Conservation (phyloP, 257 asterid species). For the Dorcoceras hygrometricum region DNA sequence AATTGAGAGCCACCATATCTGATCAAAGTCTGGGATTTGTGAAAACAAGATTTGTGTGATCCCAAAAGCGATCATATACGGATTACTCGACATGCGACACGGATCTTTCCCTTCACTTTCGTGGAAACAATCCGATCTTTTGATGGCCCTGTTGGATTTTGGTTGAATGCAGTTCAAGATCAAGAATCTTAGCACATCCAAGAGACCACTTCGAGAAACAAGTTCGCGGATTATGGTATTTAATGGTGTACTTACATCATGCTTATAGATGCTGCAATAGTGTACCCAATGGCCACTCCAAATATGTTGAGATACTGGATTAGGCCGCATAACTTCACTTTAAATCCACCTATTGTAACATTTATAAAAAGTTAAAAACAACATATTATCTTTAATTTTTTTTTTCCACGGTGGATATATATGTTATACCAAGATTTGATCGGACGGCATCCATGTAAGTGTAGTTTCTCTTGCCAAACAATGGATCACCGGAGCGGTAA, state of each 20-base stretch:
- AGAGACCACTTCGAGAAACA: neutral
- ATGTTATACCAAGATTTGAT: conserved; percentile 42
- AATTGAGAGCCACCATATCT: conserved; percentile 53
- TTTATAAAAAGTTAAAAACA: conserved; percentile 1
- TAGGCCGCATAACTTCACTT: conserved; percentile 45
- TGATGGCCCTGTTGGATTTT: conserved; percentile 40
- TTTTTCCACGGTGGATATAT: neutral
- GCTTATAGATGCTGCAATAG: conserved; percentile 57
- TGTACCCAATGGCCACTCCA: conserved; percentile 54
- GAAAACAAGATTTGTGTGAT: conserved; percentile 47
- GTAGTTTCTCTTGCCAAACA: conserved; percentile 56
- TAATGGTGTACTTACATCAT: conserved; percentile 39
- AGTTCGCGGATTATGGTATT: too few species aligned
- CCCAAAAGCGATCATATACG: conserved; percentile 56
- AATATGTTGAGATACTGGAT: conserved; percentile 46
- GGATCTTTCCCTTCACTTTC: conserved; percentile 42
- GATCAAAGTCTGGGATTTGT: conserved; percentile 54
- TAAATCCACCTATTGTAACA: conserved; percentile 36
- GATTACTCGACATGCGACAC: conserved; percentile 52
- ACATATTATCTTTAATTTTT: neutral
- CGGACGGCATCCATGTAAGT: conserved; percentile 64
- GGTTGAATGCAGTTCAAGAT: neutral
- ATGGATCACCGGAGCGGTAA: conserved; percentile 51
- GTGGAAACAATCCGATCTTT: conserved; percentile 55
- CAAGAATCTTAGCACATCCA: neutral